A percentile compares a stretch with the other conserved stretches of the same genome.
phyloP scores from a whole-genome alignment of 164 flowering plant species.

The Piper betle region DNA sequence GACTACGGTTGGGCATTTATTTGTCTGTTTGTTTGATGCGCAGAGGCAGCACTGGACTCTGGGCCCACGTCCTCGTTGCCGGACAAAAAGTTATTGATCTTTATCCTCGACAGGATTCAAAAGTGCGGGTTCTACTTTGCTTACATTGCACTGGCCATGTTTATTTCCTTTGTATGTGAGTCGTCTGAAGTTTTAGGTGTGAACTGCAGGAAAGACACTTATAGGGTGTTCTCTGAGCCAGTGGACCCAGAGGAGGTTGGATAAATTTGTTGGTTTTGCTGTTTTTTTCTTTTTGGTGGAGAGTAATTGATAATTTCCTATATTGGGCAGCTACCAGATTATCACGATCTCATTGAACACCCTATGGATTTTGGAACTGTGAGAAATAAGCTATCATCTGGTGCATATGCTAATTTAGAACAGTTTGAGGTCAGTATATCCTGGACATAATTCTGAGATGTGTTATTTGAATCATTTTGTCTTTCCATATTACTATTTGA shows the following conservation, averaged over 20 bases:
- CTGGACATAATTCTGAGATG: no score
- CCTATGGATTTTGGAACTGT: constrained; percentile 90
- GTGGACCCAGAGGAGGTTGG: constrained; percentile 91
- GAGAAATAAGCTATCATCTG: constrained; percentile 50
- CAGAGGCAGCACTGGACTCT: constrained; percentile 46
- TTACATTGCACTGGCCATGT: neutral
- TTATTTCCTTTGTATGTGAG: constrained; percentile 1
- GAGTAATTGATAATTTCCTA: neutral
- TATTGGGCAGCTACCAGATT: constrained; percentile 72
- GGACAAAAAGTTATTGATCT: constrained; percentile 72
- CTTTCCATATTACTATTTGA: no score
- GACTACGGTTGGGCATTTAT: neutral
- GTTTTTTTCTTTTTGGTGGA: neutral
- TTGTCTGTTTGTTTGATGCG: constrained; percentile 20
- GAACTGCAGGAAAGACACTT: constrained; percentile 79
- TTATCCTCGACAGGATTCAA: constrained; percentile 87
- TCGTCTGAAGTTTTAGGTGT: neutral
- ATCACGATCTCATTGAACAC: constrained; percentile 65
- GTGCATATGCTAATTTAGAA: constrained; percentile 58
- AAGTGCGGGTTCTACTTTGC: constrained; percentile 1
- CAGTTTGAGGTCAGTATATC: constrained; percentile 60
- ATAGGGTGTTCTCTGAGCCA: constrained; percentile 83
- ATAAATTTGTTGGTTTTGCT: neutral
- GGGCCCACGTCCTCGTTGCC: constrained; percentile 88
- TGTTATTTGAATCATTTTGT: no score